A percentile compares a stretch with the other conserved stretches of the same genome.
Conservation (phyloP, 1,284 basidiomycete species). For the Microbotryum saponariae region DNA sequence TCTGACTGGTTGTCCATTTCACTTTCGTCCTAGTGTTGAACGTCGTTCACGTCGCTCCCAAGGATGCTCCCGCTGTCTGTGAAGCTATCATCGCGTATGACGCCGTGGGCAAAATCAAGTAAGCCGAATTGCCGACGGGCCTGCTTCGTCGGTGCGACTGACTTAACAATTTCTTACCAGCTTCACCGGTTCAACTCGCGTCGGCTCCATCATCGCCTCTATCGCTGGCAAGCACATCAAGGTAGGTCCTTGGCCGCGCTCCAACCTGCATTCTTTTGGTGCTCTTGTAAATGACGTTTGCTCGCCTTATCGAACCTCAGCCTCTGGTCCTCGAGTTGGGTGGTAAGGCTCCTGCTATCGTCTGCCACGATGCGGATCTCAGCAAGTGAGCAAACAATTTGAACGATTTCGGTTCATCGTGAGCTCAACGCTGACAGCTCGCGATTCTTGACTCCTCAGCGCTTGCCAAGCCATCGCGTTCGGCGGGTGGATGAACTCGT, state of each 20-base stretch:
- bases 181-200: slow-evolving; percentile 46
- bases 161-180: not conserved
- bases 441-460: slow-evolving; percentile 18
- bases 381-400: slow-evolving; percentile 46
- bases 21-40: slow-evolving; percentile 46
- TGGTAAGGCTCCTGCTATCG: slow-evolving; percentile 46
- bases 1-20: no score
- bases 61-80: slow-evolving; percentile 46
- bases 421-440: no score
- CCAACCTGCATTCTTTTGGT: no score
- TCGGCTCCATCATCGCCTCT: slow-evolving; percentile 39
- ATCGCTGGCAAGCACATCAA: slow-evolving; percentile 42
- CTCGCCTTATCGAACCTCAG: not conserved
- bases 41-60: slow-evolving; percentile 51
- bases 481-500: slow-evolving; percentile 54
- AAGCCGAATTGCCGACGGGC: no score
- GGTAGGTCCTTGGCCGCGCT: no score
- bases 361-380: slow-evolving; percentile 58
- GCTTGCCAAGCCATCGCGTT: slow-evolving; percentile 45
- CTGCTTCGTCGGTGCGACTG: no score
- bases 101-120: slow-evolving; percentile 47
- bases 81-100: slow-evolving; percentile 54
- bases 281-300: no score
- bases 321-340: slow-evolving; percentile 45
- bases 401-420: no score